phyloP scores from a whole-genome alignment of 768 basidiomycete species.

The Galerina marginata region DNA sequence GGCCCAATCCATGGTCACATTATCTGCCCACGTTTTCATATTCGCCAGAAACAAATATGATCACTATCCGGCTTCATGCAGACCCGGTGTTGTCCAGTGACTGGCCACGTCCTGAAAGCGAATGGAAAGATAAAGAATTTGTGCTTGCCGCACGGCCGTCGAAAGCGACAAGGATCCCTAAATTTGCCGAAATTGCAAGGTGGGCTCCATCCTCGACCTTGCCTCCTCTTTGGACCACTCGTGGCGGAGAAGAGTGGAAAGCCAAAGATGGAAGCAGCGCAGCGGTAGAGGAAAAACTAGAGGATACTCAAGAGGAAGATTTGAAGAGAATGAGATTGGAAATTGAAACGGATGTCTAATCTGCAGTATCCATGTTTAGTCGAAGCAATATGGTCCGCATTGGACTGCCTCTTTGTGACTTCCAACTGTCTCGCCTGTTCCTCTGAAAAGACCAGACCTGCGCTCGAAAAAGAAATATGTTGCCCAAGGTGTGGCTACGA shows the following conservation, averaged over 20 bases:
- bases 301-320: slow-evolving; percentile 1
- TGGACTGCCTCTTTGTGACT: no score
- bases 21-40: slow-evolving; percentile 1
- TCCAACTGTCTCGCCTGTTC: no score
- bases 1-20: slow-evolving; percentile 10
- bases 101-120: slow-evolving; percentile 2
- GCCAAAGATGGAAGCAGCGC: not conserved
- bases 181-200: not conserved
- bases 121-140: slow-evolving; percentile 11
- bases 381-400: no score
- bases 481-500: no score
- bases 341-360: not conserved
- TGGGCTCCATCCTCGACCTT: not conserved
- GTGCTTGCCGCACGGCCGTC: not conserved
- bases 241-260: not conserved
- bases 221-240: not conserved
- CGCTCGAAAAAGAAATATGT: no score
- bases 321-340: slow-evolving; percentile 1
- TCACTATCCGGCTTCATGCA: not conserved
- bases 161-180: not conserved
- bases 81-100: slow-evolving; percentile 2
- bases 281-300: not conserved
- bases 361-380: no score
- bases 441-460: no score
- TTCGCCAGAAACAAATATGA: not conserved